Evolutionary conservation across 176 grass and related monocot species (phyloP), one percentile per base, ranked within the genome.

Genomic region (bread wheat (Triticum aestivum)): DNA sequence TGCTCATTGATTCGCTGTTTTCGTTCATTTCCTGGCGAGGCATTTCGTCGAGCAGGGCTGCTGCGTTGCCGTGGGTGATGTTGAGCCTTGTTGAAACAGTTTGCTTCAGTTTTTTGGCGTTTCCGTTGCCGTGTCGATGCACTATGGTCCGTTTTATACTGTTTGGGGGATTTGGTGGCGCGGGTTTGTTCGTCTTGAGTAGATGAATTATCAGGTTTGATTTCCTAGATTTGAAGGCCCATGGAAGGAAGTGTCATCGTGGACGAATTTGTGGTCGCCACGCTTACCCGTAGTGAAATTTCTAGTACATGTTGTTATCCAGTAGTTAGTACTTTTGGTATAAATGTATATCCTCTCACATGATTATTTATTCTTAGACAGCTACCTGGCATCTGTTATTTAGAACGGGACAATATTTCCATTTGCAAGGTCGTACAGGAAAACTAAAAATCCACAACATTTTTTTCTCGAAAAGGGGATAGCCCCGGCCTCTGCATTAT

Each of bases 11-110:
- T 8, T 14, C 9, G 3, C 5, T 64, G 18, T 49, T 45, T 77
- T 17, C 27, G 47, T 85, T 84, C 80, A 56, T 73, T 91, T 83
- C 3, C 39, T 45, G 85, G 52, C 38, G 49, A 23, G 78, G 82
- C 85, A 94, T 89, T 94, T 58, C 66, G 82, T 69, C 91, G 82
- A 88, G 47, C 82, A 90, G 52, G 8, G 68, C 3, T 0, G 49
- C 14, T 54, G 49, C 85, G 32, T 70, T 27, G 26, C 38, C 24
- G 5, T 62, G 21, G 7, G 11, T n/a, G 68, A 15, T 0, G 24
- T 9, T 29, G 29, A 37, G 21, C 51, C 29, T 81, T 75, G 7
- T 47, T 51, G 11, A 39, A 62, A 14, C 81, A 34, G 11, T 61
- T 68, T 83, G 61, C 8, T 52, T 27, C 23, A 29, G 4, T 8